These are phyloP conservation scores for Elsinoe batatas DNA, from an alignment of 2,329 filamentous ascomycete genomes.

Conservation along the genomic window DNA sequence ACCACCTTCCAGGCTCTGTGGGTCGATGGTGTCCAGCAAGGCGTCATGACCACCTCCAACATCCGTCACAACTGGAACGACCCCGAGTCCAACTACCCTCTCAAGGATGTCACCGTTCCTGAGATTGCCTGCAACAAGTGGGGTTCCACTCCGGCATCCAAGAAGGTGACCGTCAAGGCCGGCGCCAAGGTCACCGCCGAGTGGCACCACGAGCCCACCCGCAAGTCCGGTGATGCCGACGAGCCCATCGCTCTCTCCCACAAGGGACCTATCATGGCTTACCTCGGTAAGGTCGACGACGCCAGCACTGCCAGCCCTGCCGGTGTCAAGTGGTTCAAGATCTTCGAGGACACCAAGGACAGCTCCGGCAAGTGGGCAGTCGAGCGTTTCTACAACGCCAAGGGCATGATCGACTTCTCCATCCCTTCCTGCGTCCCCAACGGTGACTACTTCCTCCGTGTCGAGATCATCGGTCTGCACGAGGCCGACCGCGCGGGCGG, in stretches of 20 bases:
- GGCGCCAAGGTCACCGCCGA: conserved; percentile 26
- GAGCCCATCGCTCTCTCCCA: conserved; percentile 10
- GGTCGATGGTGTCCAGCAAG: conserved; percentile 38
- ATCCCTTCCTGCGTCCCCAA: conserved; percentile 43
- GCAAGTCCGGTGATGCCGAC: conserved; percentile 1
- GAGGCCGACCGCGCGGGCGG: conserved; percentile 38
- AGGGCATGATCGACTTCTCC: conserved; percentile 25
- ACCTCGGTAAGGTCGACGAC: conserved; percentile 32
- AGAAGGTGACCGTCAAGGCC: conserved; percentile 2
- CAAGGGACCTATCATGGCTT: conserved; percentile 12
- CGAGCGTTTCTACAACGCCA: conserved; percentile 24
- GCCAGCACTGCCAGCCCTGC: conserved; percentile 37
- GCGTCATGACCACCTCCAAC: conserved; percentile 25
- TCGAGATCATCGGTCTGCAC: conserved; percentile 47
- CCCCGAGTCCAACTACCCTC: conserved; percentile 43
- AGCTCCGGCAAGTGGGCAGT: conserved; percentile 42
- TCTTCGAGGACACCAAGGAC: conserved; percentile 39
- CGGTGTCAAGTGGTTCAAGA: conserved; percentile 41
- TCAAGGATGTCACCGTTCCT: conserved; percentile 33
- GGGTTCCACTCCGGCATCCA: conserved; percentile 12
- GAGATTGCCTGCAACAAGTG: conserved; percentile 18
- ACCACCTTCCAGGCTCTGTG: conserved; percentile 45
- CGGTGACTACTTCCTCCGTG: conserved; percentile 47
- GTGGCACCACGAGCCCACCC: conserved; percentile 14
- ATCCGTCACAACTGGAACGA: conserved; percentile 30